Base-by-base conservation (phyloP, 768 basidiomycete genomes). In the Grammothele lineata region DNA sequence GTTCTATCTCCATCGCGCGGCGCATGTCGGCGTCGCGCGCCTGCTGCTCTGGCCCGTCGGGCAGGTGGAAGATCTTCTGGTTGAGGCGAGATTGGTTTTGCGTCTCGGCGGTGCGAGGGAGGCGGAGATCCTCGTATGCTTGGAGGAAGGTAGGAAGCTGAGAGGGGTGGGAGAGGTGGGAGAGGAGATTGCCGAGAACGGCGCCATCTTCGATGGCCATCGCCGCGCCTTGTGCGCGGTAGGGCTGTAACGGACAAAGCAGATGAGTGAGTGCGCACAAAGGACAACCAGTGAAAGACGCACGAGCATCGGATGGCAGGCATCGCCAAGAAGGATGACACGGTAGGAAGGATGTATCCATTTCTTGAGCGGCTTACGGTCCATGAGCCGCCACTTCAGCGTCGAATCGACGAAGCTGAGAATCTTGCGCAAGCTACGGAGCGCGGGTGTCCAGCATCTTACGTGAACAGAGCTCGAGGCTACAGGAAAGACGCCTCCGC, bases 51-150 rank as follows among this genome's bases (percentile, higher is more conserved):
- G 72, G 70, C 0, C 80, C 80, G 45, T 83, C 82, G 0, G 66
- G 65, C 0, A 80, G 60, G 55, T 83, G 81, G 61, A 81, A 82
- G 36, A 74, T 72, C 33, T 66, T 51, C 50, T 78, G 75, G 56
- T 81, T 81, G 22, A 73, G 53, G 1, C 74, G 69, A 3, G 77
- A 72, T 15, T 72, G 68, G 0, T 57, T 57, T 52, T 84, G 81
- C 1, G 76, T 78, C 11, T 58, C 65, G 0, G 73, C 66, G 3
- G 78, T 70, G 22, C 82, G 78, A 4, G 63, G 53, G 27, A 73
- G 69, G 2, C 81, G 77, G n/a, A 84, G 68, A 3, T 57, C 55
- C 48, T 82, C 62, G 54, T 83, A 84, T 0, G 76, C 80, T 9
- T 62, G 63, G 11, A 83, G 62, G 12, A 83, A 64, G 3, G 68